Conservation (phyloP, 208 protist genomes). For the Leishmania turanica region DNA sequence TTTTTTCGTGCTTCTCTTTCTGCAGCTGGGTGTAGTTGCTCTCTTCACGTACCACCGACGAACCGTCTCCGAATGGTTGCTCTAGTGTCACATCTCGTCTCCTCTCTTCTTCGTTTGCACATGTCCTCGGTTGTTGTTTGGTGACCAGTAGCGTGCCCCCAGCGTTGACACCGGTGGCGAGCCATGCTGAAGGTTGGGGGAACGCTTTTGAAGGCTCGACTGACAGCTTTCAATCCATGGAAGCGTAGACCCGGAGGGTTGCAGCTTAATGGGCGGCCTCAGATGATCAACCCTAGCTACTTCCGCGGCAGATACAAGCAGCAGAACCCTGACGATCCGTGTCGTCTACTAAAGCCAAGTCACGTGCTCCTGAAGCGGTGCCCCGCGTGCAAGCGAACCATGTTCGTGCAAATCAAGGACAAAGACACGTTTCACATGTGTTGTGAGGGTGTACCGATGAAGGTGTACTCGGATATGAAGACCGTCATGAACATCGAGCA, state of each 20-base stretch:
- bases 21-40: not conserved
- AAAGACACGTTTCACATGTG: slow-evolving; percentile 84
- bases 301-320: slow-evolving; percentile 55
- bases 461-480: slow-evolving; percentile 73
- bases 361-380: slow-evolving; percentile 87
- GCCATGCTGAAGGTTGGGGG: slow-evolving; percentile 37
- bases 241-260: slow-evolving; percentile 75
- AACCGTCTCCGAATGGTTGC: not conserved
- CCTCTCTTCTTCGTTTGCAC: slow-evolving; percentile 22
- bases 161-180: not conserved
- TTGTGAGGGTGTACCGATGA: slow-evolving; percentile 83
- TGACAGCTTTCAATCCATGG: slow-evolving; percentile 87
- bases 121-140: slow-evolving; percentile 27
- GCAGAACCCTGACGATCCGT: slow-evolving; percentile 82
- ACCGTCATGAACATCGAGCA: slow-evolving; percentile 83
- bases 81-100: not conserved
- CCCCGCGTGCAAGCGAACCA: slow-evolving; percentile 70
- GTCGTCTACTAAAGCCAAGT: slow-evolving; percentile 66
- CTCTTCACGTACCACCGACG: not conserved
- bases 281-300: slow-evolving; percentile 76
- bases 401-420: slow-evolving; percentile 61
- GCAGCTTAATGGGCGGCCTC: slow-evolving; percentile 68
- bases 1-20: not conserved
- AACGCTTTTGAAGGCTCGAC: slow-evolving; percentile 36
- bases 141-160: not conserved